These are phyloP conservation scores for Lactuca sativa DNA, from an alignment of 129 eudicot genomes.

Conservation along the genomic window DNA sequence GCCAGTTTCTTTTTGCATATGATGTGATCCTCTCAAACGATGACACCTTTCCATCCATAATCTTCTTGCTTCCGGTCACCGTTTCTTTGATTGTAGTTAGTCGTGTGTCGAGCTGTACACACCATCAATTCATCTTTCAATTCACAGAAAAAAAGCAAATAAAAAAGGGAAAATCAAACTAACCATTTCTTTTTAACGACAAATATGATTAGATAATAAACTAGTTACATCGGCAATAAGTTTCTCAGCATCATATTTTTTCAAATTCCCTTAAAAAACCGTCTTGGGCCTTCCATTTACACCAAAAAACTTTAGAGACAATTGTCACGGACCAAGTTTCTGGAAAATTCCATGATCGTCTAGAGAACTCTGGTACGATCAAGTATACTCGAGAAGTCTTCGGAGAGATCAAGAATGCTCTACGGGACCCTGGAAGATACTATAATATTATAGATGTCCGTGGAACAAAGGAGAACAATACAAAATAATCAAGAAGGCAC, in stretches of 20 bases:
- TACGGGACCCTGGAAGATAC: no score
- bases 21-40: slow-evolving; percentile 65
- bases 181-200: slow-evolving; percentile 79
- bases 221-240: slow-evolving; percentile 78
- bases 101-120: slow-evolving; percentile 65
- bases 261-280: no score
- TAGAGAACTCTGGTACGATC: no score
- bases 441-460: no score
- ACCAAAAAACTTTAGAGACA: no score
- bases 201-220: slow-evolving; percentile 61
- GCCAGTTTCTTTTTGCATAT: slow-evolving; percentile 87
- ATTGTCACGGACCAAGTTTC: no score
- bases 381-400: no score
- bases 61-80: slow-evolving; percentile 45
- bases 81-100: slow-evolving; percentile 55
- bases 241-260: slow-evolving; percentile 64
- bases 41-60: slow-evolving; percentile 66
- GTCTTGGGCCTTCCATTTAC: no score
- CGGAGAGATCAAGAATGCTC: no score
- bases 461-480: no score
- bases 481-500: no score
- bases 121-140: slow-evolving; percentile 9
- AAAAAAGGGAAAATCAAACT: slow-evolving; percentile 6
- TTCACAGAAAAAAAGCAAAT: not conserved
- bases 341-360: no score